phyloP scores from a whole-genome alignment of 441 rosid genomes.

The Adansonia rubrostipa region DNA sequence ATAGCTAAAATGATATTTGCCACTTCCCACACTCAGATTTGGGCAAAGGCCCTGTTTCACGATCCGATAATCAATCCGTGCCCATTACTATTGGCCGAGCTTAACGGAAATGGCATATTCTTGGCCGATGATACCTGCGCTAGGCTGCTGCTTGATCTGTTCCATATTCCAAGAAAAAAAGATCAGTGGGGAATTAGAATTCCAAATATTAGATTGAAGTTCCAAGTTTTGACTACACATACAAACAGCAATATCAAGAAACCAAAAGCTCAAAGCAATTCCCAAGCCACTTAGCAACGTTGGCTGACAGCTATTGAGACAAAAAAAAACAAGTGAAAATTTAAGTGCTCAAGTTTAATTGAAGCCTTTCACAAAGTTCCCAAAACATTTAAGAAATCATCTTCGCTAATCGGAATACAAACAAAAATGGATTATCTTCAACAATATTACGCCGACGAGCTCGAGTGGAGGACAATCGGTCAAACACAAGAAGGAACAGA shows the following conservation, averaged over 20 bases:
- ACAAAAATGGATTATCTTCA: conserved; percentile 17
- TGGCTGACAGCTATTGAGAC: too few species aligned
- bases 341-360: background rate
- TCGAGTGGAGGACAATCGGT: background rate
- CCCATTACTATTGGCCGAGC: too few species aligned
- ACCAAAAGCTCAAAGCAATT: background rate
- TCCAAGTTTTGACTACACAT: too few species aligned
- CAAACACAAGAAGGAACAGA: background rate
- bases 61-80: too few species aligned
- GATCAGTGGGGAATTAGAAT: too few species aligned
- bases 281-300: background rate
- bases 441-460: conserved; percentile 10
- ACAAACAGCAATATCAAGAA: background rate
- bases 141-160: too few species aligned
- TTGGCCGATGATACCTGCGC: too few species aligned
- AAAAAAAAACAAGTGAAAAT: background rate
- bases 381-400: background rate
- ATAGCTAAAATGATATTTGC: background rate
- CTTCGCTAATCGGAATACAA: conserved; percentile 17
- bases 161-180: too few species aligned
- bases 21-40: background rate
- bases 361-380: background rate
- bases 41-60: too few species aligned
- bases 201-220: too few species aligned
- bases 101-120: too few species aligned